A percentile compares a stretch with the other conserved stretches of the same genome.
Conservation (phyloP, 2,329 filamentous ascomycete genomes). For the Grosmannia clavigera region DNA sequence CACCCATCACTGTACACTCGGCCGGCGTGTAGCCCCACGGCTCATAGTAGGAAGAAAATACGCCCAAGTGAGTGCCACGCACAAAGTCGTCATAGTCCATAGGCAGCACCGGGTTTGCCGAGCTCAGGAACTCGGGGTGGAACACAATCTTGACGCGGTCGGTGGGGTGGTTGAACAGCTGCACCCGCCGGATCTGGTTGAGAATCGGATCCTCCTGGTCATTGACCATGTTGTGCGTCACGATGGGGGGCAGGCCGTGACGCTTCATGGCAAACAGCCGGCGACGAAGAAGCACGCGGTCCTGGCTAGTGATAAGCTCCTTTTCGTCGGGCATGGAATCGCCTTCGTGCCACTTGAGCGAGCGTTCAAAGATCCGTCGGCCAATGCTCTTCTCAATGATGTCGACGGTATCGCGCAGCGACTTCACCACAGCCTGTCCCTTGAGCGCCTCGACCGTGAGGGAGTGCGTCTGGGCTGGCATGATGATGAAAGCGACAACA, state of each 20-base stretch:
- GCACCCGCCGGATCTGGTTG: slow-evolving; percentile 89
- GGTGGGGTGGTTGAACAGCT: slow-evolving; percentile 90
- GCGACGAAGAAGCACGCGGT: slow-evolving; percentile 82
- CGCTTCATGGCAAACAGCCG: slow-evolving; percentile 96
- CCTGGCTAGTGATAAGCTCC: slow-evolving; percentile 82
- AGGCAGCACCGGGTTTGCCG: slow-evolving; percentile 85
- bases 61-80: slow-evolving; percentile 85
- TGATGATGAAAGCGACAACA: slow-evolving; percentile 95
- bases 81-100: slow-evolving; percentile 99
- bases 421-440: slow-evolving; percentile 95
- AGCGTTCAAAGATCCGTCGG: slow-evolving; percentile 87
- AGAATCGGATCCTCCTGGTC: slow-evolving; percentile 87
- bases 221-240: slow-evolving; percentile 98
- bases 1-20: slow-evolving; percentile 97
- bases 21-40: slow-evolving; percentile 98
- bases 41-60: slow-evolving; percentile 97
- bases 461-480: slow-evolving; percentile 93
- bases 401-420: slow-evolving; percentile 81
- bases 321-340: slow-evolving; percentile 91
- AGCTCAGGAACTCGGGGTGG: slow-evolving; percentile 95
- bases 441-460: slow-evolving; percentile 92
- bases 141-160: slow-evolving; percentile 97
- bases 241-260: slow-evolving; percentile 78
- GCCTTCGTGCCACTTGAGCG: slow-evolving; percentile 89
- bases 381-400: slow-evolving; percentile 89